These are phyloP conservation scores for Colletotrichum endophyticum DNA, from an alignment of 2,329 filamentous ascomycete genomes.

Conservation along the genomic window DNA sequence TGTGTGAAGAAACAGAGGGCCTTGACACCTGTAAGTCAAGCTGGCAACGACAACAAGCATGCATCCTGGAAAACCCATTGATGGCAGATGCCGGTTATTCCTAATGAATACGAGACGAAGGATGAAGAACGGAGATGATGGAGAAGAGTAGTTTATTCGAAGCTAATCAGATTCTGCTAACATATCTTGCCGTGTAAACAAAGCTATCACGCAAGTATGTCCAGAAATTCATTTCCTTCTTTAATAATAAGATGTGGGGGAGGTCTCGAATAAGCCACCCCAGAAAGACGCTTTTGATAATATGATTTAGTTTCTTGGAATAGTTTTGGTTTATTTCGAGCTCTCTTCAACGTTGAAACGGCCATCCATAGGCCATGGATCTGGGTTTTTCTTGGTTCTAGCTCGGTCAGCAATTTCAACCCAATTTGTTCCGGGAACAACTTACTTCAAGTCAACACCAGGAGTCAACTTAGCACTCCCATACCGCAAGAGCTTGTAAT, in stretches of 20 bases:
- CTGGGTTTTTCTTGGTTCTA: slow-evolving; percentile 4
- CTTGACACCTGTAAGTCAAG: not conserved
- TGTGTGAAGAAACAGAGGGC: not conserved
- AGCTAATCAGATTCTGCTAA: not conserved
- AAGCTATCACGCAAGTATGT: not conserved
- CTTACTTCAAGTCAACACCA: slow-evolving; percentile 11
- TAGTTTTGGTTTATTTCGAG: not conserved
- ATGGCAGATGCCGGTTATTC: not conserved
- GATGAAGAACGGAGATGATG: not conserved
- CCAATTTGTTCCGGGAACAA: rapidly evolving
- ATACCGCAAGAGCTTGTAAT: slow-evolving; percentile 24
- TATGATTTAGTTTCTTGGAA: too few species aligned
- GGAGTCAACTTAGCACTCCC: not conserved
- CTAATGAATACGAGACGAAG: not conserved
- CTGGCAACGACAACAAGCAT: not conserved
- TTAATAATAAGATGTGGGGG: rapidly evolving
- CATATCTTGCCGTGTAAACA: not conserved
- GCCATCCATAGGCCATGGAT: slow-evolving; percentile 25
- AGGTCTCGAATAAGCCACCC: not conserved
- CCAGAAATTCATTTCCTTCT: not conserved
- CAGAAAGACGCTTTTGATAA: not conserved
- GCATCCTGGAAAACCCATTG: not conserved
- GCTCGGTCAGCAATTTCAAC: not conserved
- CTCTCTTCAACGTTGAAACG: slow-evolving; percentile 14
- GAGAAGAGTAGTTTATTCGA: not conserved